Percentiles rank a stretch among this genome's conserved stretches.
Evolutionary conservation across 2,329 filamentous ascomycete species (phyloP).

Genomic region (Penicillium sclerotigenum): DNA sequence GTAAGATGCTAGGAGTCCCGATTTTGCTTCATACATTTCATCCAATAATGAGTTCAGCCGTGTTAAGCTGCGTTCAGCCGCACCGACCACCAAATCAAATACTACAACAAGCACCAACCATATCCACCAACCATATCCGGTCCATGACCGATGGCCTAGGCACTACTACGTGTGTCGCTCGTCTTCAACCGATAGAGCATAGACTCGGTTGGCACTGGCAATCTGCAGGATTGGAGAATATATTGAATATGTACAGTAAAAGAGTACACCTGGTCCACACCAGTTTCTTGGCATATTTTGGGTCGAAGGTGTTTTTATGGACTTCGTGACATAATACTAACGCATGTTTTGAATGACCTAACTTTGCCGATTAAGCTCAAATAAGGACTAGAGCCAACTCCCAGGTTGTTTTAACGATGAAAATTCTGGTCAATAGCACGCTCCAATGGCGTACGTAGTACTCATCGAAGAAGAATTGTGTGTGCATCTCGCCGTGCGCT

Average conservation of each 20-base stretch:
- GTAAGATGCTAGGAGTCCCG: background rate
- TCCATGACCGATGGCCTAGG: background rate
- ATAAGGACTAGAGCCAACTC: too few species aligned
- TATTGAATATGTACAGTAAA: background rate
- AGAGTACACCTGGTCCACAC: background rate
- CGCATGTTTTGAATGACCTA: too few species aligned
- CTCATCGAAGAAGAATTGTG: too few species aligned
- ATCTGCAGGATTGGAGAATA: background rate
- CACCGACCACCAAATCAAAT: background rate
- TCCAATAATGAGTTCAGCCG: background rate
- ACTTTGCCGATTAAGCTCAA: too few species aligned
- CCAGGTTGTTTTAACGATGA: too few species aligned
- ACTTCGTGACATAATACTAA: too few species aligned
- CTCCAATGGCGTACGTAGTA: too few species aligned
- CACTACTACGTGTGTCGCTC: background rate
- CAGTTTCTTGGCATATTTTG: background rate
- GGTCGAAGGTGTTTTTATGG: too few species aligned
- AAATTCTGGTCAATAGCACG: too few species aligned
- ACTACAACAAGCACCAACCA: background rate
- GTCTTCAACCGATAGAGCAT: too few species aligned
- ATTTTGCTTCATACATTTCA: background rate
- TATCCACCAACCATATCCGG: too few species aligned
- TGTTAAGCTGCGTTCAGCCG: background rate
- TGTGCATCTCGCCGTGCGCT: background rate
- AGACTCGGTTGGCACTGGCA: too few species aligned